Evolutionary conservation across 345 rosid species (phyloP).

Genomic region (Garcia nutans): DNA sequence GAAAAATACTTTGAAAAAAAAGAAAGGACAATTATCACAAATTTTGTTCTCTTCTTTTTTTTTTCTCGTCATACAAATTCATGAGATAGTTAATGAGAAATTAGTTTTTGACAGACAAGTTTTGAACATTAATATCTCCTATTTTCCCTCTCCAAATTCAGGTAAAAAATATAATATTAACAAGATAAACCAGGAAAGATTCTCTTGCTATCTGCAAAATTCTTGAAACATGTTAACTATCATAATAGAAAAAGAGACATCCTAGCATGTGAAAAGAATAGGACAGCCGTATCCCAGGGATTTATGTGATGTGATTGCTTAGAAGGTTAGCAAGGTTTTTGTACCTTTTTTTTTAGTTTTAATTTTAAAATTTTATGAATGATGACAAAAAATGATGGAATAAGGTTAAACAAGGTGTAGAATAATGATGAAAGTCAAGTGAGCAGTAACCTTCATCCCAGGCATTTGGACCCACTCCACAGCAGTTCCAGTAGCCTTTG

Average conservation of each 20-base stretch:
- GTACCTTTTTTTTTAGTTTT: neutral
- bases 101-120: neutral
- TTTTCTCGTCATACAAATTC: neutral
- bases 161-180: neutral
- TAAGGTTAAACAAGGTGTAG: constrained; percentile 7
- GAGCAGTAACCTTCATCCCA: constrained; percentile 91
- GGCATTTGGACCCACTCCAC: constrained; percentile 99
- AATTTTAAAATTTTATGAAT: neutral
- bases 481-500: constrained; percentile 99
- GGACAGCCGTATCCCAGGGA: neutral
- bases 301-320: constrained; percentile 17
- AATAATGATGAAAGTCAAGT: constrained; percentile 12
- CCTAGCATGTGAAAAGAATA: constrained; percentile 9
- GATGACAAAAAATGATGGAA: neutral
- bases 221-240: neutral
- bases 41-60: neutral
- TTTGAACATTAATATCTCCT: neutral
- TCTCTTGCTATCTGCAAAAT: neutral
- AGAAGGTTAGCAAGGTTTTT: constrained; percentile 20
- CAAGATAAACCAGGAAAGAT: neutral
- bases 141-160: neutral
- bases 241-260: neutral
- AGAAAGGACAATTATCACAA: neutral
- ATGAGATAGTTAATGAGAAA: neutral
- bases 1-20: neutral